These are phyloP conservation scores for Plectranthus barbatus DNA, from an alignment of 257 asterid genomes.

Conservation along the genomic window DNA sequence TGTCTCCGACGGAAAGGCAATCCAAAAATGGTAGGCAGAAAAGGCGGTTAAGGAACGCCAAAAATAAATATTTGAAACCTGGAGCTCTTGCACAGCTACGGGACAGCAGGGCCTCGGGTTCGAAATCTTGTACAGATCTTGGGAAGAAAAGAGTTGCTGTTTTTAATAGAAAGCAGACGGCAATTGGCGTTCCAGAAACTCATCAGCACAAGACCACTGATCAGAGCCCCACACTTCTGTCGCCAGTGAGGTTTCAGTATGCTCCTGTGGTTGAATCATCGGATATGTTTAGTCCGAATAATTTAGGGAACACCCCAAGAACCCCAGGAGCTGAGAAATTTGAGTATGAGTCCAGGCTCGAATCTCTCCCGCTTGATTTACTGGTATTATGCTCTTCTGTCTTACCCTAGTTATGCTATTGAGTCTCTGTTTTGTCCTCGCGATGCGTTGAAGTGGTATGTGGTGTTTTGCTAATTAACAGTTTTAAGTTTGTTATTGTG, in stretches of 20 bases:
- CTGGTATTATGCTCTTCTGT: conserved; percentile 48
- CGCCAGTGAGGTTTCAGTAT: conserved; percentile 54
- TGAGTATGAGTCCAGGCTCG: conserved; percentile 64
- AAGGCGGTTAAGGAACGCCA: conserved; percentile 35
- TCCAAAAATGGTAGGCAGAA: conserved; percentile 43
- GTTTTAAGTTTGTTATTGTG: neutral
- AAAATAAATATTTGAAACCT: conserved; percentile 63
- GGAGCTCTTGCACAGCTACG: conserved; percentile 91
- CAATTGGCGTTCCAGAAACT: conserved; percentile 14
- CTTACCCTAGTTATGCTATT: conserved; percentile 1
- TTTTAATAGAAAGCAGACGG: conserved; percentile 24
- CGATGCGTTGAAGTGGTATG: neutral
- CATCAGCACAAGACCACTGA: conserved; percentile 18
- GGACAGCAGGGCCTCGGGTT: conserved; percentile 52
- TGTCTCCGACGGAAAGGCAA: conserved; percentile 48
- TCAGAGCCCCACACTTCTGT: conserved; percentile 28
- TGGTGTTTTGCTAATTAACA: neutral
- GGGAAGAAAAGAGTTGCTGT: conserved; percentile 71
- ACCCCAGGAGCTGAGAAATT: conserved; percentile 51
- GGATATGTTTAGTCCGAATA: conserved; percentile 27
- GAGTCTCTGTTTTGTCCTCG: neutral
- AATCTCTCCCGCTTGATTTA: conserved; percentile 78
- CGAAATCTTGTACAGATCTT: conserved; percentile 69
- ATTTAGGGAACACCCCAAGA: conserved; percentile 52
- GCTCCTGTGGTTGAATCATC: conserved; percentile 25